Percentiles rank a stretch among this genome's conserved stretches.
Evolutionary conservation across 768 basidiomycete species (phyloP).

Genomic region (Collybiopsis luxurians): DNA sequence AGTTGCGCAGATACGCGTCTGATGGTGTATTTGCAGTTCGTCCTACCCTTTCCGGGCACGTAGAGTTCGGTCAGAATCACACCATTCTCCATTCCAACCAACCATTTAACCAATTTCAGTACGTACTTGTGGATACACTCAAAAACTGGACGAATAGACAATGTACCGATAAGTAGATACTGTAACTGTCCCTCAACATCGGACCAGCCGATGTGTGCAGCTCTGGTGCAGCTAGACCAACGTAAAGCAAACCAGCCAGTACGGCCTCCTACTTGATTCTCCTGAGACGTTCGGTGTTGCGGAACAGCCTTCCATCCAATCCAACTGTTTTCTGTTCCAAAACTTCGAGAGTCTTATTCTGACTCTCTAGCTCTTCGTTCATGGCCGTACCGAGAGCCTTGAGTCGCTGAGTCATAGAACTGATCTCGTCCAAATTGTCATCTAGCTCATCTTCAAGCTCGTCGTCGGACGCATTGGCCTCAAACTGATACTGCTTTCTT

Average conservation of each 20-base stretch:
- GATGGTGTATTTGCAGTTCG: not conserved
- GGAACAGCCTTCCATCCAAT: slow-evolving; percentile 56
- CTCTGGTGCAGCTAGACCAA: too few relatives aligned
- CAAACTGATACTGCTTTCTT: slow-evolving; percentile 68
- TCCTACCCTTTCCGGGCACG: slow-evolving; percentile 1
- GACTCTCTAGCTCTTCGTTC: slow-evolving; percentile 64
- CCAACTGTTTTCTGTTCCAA: slow-evolving; percentile 58
- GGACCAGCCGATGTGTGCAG: slow-evolving; percentile 2
- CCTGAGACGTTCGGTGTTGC: slow-evolving; percentile 45
- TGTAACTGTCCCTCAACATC: too few relatives aligned
- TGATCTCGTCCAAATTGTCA: slow-evolving; percentile 67
- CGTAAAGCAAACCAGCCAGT: not conserved
- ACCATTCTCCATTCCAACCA: too few relatives aligned
- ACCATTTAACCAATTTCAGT: too few relatives aligned
- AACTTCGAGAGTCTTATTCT: slow-evolving; percentile 58
- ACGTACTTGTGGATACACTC: too few relatives aligned
- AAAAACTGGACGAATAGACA: too few relatives aligned
- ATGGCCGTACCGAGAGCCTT: slow-evolving; percentile 59
- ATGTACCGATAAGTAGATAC: too few relatives aligned
- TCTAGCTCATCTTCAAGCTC: slow-evolving; percentile 77
- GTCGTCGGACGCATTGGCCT: slow-evolving; percentile 68
- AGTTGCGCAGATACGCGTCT: slow-evolving; percentile 20
- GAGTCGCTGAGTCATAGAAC: slow-evolving; percentile 53
- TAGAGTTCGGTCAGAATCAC: too few relatives aligned
- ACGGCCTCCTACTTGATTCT: not conserved